phyloP scores from a whole-genome alignment of 192 early-diverging fungal genomes.

The Coemansia umbellata region DNA sequence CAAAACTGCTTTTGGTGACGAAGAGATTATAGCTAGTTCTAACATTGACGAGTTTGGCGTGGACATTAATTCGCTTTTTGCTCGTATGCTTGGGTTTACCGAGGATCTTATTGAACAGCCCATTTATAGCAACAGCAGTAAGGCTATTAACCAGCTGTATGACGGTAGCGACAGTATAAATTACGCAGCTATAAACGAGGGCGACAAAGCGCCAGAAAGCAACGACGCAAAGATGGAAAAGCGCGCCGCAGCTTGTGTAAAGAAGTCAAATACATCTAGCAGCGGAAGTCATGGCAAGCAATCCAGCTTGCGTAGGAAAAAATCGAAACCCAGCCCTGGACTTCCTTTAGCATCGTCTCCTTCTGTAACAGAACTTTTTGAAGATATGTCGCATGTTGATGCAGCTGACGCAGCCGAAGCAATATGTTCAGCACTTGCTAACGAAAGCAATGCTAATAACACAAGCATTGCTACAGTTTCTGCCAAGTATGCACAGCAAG shows the following conservation, averaged over 20 bases:
- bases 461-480: background rate
- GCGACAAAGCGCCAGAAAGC: background rate
- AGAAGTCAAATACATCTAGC: background rate
- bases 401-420: constrained; percentile 30
- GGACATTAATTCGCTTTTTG: constrained; percentile 38
- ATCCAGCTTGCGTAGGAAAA: constrained; percentile 21
- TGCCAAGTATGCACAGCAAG: constrained; percentile 9
- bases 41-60: constrained; percentile 37
- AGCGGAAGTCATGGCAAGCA: constrained; percentile 6
- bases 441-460: background rate
- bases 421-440: constrained; percentile 20
- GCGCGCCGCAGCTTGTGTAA: background rate
- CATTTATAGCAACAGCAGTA: background rate
- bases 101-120: constrained; percentile 27
- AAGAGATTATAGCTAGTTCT: too few relatives aligned
- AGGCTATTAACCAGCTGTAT: too few relatives aligned
- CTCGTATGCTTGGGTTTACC: constrained; percentile 51
- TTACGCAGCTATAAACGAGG: background rate
- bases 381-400: constrained; percentile 16
- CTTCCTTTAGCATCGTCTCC: background rate
- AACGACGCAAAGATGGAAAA: constrained; percentile 7
- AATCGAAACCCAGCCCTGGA: constrained; percentile 10
- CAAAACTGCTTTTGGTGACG: background rate
- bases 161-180: background rate
- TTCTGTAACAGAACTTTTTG: constrained; percentile 18